Base-by-base conservation (phyloP, 176 grass and related monocot species). In the Cocos nucifera region DNA sequence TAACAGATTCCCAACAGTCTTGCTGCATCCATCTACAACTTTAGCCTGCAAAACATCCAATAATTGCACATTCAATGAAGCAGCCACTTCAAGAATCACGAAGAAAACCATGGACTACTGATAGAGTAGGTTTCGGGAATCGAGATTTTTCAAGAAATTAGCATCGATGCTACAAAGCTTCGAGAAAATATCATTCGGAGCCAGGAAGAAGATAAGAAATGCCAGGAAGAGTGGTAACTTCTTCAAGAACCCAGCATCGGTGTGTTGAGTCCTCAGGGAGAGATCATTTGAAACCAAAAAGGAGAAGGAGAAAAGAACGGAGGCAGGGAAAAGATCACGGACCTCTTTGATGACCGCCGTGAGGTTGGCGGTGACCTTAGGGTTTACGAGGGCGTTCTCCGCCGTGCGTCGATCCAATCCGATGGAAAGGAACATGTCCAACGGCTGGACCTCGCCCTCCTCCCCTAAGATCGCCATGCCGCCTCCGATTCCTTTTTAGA, bases 311-410 rank as follows among this genome's bases (percentile, higher is more conserved):
- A 26, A 22, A 23, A 59, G 22, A 59, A 17, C 2, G 32, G 8
- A 9, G 32, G 32, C 6, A 59, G 9, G 6, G 24, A 59, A 25
- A 4, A 5, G 12, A 27, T 8, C 58, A 16, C 21, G 12, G 60
- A 86, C 90, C 86, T 89, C 79, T 29, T 76, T 66, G 75, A 95
- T 80, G 60, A 95, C 85, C 61, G 79, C 86, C 19, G 75, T 77
- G 48, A 89, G 85, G 66, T 83, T 95, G 69, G 82, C 64, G 22
- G 76, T 89, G 66, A 95, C 85, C 76, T 89, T 95, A 44, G n/a
- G 61, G 62, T 95, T 95, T 57, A 83, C 82, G 10, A 95, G 86
- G 7, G 78, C 82, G 74, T 95, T 95, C 79, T 89, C 85, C 3
- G 85, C 86, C 39, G 85, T 95, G 66, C 82, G 70, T 67, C 81